These are phyloP conservation scores for Lasiosphaeriaceae sp. DNA, from an alignment of 495 filamentous ascomycete genomes.

Conservation along the genomic window DNA sequence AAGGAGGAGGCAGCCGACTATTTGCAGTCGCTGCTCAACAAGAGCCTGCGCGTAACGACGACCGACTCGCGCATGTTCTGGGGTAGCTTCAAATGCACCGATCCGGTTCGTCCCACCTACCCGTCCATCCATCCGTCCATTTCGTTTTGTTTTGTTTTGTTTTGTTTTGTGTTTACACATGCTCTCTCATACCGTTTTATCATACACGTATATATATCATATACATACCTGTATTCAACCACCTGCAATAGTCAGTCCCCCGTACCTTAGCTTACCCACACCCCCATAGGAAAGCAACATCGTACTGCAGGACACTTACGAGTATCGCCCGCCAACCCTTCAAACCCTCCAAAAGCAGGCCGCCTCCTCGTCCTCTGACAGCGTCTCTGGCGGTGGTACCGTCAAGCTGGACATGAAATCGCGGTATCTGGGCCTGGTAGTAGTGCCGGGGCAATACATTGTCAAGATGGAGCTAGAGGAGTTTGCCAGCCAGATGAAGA, in stretches of 20 bases:
- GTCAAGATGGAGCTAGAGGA: conserved; percentile 87
- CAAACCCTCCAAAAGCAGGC: conserved; percentile 47
- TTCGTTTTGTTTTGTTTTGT: not conserved
- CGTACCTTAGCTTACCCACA: not conserved
- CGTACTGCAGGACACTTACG: conserved; percentile 77
- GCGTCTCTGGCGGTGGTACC: conserved; percentile 31
- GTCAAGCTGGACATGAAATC: conserved; percentile 71
- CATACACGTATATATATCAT: not conserved
- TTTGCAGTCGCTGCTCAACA: conserved; percentile 55
- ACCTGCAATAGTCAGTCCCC: too few relatives aligned
- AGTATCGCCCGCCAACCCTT: conserved; percentile 72
- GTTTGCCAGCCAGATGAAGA: conserved; percentile 35
- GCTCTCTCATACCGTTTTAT: too few relatives aligned
- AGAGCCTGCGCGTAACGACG: conserved; percentile 72
- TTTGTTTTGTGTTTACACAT: not conserved
- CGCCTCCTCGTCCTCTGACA: conserved; percentile 34
- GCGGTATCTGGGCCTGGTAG: conserved; percentile 83
- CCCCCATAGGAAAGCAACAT: conserved; percentile 58
- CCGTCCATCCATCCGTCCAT: not conserved
- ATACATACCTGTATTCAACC: too few relatives aligned
- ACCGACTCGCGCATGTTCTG: conserved; percentile 85
- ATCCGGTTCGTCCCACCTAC: conserved; percentile 57
- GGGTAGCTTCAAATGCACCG: conserved; percentile 89
- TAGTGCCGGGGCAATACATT: conserved; percentile 83
- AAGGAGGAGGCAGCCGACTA: conserved; percentile 37